Evolutionary conservation across 2,329 filamentous ascomycete species (phyloP).

Genomic region (Aspergillus viridinutans): DNA sequence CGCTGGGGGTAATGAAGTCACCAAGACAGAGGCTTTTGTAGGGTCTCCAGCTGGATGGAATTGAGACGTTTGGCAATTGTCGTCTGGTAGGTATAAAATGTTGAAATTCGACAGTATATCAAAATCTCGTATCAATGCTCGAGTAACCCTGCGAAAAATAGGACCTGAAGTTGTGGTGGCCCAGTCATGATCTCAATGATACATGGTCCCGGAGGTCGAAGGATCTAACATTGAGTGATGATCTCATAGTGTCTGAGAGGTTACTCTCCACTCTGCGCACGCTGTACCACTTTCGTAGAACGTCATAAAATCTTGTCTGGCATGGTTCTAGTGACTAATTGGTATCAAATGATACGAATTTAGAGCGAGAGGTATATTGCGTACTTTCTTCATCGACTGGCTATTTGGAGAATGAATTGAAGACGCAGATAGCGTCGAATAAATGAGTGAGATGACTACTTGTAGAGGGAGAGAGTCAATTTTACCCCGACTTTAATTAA

Average conservation of each 20-base stretch:
- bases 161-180: not conserved
- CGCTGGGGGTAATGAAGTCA: conserved; percentile 14
- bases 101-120: not conserved
- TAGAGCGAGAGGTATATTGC: no score
- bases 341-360: not conserved
- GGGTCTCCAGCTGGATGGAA: no score
- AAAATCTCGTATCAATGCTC: not conserved
- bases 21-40: not conserved
- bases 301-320: not conserved
- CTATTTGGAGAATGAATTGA: not conserved
- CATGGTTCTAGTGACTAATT: not conserved
- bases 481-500: not conserved
- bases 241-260: not conserved
- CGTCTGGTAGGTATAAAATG: not conserved
- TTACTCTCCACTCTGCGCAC: not conserved
- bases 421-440: not conserved
- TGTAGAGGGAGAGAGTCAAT: no score
- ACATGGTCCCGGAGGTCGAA: not conserved
- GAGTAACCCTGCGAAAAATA: not conserved
- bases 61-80: no score
- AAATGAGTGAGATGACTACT: not conserved
- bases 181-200: not conserved
- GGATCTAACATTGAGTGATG: not conserved
- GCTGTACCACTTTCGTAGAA: not conserved
- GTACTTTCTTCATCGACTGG: no score